These are phyloP conservation scores for Chalaropsis thielavioides DNA, from an alignment of 2,329 filamentous ascomycete genomes.

Conservation along the genomic window DNA sequence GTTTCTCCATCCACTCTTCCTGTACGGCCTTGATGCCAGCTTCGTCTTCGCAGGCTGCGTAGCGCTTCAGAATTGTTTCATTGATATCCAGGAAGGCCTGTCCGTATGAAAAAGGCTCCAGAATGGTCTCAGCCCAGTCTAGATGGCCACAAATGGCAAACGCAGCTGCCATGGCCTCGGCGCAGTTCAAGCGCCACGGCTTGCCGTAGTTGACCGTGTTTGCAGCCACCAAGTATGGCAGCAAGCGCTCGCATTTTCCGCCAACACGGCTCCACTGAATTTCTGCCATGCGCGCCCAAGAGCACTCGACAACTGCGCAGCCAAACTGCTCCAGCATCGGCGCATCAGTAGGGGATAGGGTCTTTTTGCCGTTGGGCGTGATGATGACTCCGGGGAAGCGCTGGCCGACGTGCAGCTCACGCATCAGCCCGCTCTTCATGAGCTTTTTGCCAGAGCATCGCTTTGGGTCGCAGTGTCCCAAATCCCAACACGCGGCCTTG, in stretches of 20 bases:
- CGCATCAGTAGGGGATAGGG: slow-evolving; percentile 69
- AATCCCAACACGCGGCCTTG: slow-evolving; percentile 95
- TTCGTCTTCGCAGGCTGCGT: slow-evolving; percentile 71
- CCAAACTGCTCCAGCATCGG: slow-evolving; percentile 75
- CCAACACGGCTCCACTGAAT: slow-evolving; percentile 85
- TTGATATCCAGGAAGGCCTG: slow-evolving; percentile 86
- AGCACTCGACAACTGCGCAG: slow-evolving; percentile 92
- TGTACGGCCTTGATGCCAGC: slow-evolving; percentile 72
- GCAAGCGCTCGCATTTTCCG: slow-evolving; percentile 75
- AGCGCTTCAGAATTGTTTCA: slow-evolving; percentile 61
- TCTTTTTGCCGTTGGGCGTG: slow-evolving; percentile 80
- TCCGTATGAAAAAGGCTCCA: slow-evolving; percentile 80
- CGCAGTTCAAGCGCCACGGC: slow-evolving; percentile 89
- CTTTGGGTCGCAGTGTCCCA: slow-evolving; percentile 95
- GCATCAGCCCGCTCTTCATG: slow-evolving; percentile 85
- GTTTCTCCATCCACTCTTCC: slow-evolving; percentile 72
- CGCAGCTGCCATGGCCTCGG: slow-evolving; percentile 81
- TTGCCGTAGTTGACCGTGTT: slow-evolving; percentile 96
- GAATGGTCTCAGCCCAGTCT: slow-evolving; percentile 77
- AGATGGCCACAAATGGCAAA: slow-evolving; percentile 84
- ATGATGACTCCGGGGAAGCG: slow-evolving; percentile 86
- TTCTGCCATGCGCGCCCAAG: slow-evolving; percentile 85
- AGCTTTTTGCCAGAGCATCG: slow-evolving; percentile 90
- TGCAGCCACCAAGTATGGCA: slow-evolving; percentile 91
- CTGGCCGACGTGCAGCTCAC: slow-evolving; percentile 80